These are phyloP conservation scores for Biscogniauxia marginata DNA, from an alignment of 2,329 filamentous ascomycete species.

Conservation along the genomic window DNA sequence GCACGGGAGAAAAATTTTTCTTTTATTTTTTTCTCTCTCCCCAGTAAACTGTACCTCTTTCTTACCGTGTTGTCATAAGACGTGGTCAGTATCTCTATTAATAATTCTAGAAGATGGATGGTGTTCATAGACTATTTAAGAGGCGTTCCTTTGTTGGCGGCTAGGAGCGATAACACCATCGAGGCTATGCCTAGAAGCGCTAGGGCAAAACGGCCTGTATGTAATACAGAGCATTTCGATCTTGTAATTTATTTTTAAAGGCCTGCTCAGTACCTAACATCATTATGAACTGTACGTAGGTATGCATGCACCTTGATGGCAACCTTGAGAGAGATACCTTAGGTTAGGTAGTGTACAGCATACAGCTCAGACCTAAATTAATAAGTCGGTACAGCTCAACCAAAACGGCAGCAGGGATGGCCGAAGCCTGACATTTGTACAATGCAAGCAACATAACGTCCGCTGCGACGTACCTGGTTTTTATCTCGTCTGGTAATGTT, in stretches of 20 bases:
- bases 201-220: not conserved
- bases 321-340: not conserved
- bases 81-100: not conserved
- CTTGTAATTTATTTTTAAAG: too few relatives aligned
- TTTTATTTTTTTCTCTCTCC: not conserved
- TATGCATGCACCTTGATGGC: not conserved
- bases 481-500: not conserved
- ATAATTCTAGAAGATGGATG: not conserved
- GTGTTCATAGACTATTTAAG: not conserved
- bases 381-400: not conserved
- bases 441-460: conserved; percentile 1
- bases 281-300: too few relatives aligned
- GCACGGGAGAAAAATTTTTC: not conserved
- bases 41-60: not conserved
- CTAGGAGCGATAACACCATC: not conserved
- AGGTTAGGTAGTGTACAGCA: too few relatives aligned
- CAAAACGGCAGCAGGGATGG: not conserved
- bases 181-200: not conserved
- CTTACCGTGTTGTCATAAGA: not conserved
- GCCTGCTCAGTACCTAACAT: too few relatives aligned
- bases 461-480: not conserved
- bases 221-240: too few relatives aligned
- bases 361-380: not conserved
- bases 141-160: not conserved
- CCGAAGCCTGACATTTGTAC: not conserved